Base-by-base conservation (phyloP, 2,329 filamentous ascomycete species). In the Cladobotryum mycophilum region DNA sequence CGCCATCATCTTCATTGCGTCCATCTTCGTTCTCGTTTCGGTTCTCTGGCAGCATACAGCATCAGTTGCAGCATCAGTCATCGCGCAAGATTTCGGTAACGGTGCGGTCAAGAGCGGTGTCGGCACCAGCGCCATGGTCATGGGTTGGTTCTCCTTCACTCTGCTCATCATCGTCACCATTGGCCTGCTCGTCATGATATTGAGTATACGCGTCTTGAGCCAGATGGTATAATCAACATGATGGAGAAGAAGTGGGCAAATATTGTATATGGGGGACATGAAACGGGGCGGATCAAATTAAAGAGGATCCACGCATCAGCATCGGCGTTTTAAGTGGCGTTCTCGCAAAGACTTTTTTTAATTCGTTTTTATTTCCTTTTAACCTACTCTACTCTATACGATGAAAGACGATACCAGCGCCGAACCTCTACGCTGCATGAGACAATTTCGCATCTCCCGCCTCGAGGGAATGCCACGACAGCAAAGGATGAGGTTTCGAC, bases 81-180 rank as follows among this genome's bases (percentile, higher is more conserved):
- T 99, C 57, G 89, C 91, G 1, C 88, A 95, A 75, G 90, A 95
- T 64, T 81, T 96, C 58, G 91, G 86, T 35, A 96, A 96, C 67
- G 91, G 91, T 41, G 88, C 85, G 58, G 88, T 96, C 51, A 83
- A 79, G 67, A 89, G 85, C 51, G 91, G 91, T 34, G 89, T 96
- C 12, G 91, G 91, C n/a, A 91, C 89, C 45, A 88, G 86, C 37
- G 92, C 93, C 51, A 97, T 99, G 89, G 88, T 96, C 15, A 78
- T 99, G 64, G 93, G 93, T 53, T 99, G 93, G 93, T 97, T 99
- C 70, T 88, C 89, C 40, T 97, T 99, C 64, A 86, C 88, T 18
- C 70, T 97, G 48, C 78, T 99, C 57, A 95, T 99, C 61, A 86
- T 97, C 55, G 92, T 97, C 48, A 97, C 92, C 45, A 93, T 97